Evolutionary conservation across 805 yeast genomes (phyloP), one percentile per base, ranked within the genome.

Genomic region (Barnettozyma vustinii): DNA sequence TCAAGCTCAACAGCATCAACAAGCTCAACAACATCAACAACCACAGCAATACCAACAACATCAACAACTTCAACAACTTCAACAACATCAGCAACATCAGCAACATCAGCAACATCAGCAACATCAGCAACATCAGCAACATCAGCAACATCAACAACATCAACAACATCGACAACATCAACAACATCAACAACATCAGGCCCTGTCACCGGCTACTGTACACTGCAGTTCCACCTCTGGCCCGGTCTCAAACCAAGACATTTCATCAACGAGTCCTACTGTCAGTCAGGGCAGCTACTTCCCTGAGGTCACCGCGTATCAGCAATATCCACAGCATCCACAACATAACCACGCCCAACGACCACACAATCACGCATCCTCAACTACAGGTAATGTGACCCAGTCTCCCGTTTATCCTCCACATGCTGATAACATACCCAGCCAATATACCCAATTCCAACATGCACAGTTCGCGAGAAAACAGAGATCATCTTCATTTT

Each of bases 181-280:
- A 16, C 39, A 36, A 4, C 9, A 36, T 5, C 39, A 36, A 18
- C 39, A 36, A 18, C 39, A 36, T 10, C 39, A 19, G 21, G 9
- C 21, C 21, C 9, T 39, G 2, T 53, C 63, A 5, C 59, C 62
- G 3, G 51, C 57, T 1, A 37, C 47, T 15, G 16, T 45, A 1
- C 53, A 48, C 39, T 50, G 57, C 45, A 50, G 52, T 2, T 59
- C 64, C 1, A 30, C 48, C 10, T 56, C 56, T n/a, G 59, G 57
- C 2, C 48, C 47, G 5, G 42, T 52, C 2, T 41, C 52, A 1
- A 49, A 35, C 19, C 37, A 51, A 3, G 58, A 52, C n/a, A 36
- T 53, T 9, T 41, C 36, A 27, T 2, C 18, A 1, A 39, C 56
- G 2, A 43, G 54, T 1, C 51, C 56, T 16, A 37, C 27, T 19